A percentile compares a stretch with the other conserved stretches of the same genome.
These are phyloP conservation scores for Nakazawaea populi DNA, from an alignment of 805 yeast species.

Conservation along the genomic window DNA sequence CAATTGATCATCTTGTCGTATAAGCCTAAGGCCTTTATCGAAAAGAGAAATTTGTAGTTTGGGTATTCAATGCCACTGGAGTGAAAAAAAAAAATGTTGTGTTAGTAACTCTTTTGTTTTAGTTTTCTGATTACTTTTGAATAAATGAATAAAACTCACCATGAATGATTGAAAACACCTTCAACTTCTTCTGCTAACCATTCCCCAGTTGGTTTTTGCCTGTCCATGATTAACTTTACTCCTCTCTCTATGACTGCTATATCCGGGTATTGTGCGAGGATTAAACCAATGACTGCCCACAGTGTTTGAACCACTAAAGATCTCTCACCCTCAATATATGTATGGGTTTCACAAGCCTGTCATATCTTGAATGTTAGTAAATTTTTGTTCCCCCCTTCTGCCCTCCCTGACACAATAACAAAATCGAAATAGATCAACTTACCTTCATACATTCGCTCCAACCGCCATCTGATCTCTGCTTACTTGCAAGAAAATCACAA, in stretches of 20 bases:
- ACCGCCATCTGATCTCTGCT: slow-evolving; percentile 87
- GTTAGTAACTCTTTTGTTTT: slow-evolving; percentile 11
- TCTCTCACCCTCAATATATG: slow-evolving; percentile 59
- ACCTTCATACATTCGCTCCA: slow-evolving; percentile 92
- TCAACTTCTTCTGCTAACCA: slow-evolving; percentile 83
- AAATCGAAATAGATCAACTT: neutral
- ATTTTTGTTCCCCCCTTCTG: neutral
- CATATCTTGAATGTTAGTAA: neutral
- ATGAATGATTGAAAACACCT: slow-evolving; percentile 93
- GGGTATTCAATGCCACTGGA: slow-evolving; percentile 91
- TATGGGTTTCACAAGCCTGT: slow-evolving; percentile 65
- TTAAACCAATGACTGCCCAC: slow-evolving; percentile 82
- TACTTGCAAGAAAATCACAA: slow-evolving; percentile 74
- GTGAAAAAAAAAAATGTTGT: neutral
- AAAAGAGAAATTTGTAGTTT: slow-evolving; percentile 80
- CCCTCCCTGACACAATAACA: too few relatives aligned
- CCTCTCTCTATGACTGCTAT: slow-evolving; percentile 57
- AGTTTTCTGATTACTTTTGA: neutral
- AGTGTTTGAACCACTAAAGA: slow-evolving; percentile 85
- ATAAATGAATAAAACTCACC: slow-evolving; percentile 12
- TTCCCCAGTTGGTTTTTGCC: slow-evolving; percentile 74
- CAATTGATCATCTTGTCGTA: neutral
- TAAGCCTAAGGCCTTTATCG: slow-evolving; percentile 71
- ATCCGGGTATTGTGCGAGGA: slow-evolving; percentile 79
- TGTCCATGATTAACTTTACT: slow-evolving; percentile 49